Percentiles rank a stretch among this genome's conserved stretches.
These are phyloP conservation scores for Ananas comosus DNA, from an alignment of 176 grass and related monocot species.

Conservation along the genomic window DNA sequence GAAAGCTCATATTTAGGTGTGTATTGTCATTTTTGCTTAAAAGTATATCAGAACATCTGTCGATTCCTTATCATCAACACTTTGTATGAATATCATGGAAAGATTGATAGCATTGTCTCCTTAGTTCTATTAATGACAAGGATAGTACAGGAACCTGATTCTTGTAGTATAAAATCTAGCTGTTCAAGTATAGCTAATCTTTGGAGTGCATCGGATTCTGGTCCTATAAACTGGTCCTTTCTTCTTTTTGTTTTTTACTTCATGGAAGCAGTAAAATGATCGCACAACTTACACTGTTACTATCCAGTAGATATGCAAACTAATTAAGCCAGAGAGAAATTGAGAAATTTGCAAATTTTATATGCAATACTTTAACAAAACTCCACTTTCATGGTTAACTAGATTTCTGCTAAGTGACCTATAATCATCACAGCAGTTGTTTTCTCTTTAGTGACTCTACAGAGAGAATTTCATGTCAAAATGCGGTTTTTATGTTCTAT, in stretches of 20 bases:
- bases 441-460: background rate
- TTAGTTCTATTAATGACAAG: background rate
- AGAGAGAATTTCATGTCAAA: background rate
- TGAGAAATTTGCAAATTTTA: background rate
- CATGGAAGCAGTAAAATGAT: background rate
- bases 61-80: background rate
- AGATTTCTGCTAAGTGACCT: background rate
- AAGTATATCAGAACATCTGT: background rate
- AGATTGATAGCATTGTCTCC: background rate
- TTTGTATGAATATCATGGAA: background rate
- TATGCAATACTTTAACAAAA: background rate
- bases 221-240: background rate
- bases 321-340: background rate
- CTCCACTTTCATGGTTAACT: background rate
- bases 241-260: background rate
- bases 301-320: background rate
- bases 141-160: background rate
- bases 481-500: background rate
- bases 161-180: background rate
- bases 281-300: background rate
- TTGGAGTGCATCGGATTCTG: background rate
- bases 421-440: background rate
- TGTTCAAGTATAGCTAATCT: background rate
- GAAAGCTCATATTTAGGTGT: slow-evolving; percentile 10
- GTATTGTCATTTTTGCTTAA: background rate